A percentile compares a stretch with the other conserved stretches of the same genome.
Evolutionary conservation across 768 basidiomycete species (phyloP).

Genomic region (Rossbeevera mucosa): DNA sequence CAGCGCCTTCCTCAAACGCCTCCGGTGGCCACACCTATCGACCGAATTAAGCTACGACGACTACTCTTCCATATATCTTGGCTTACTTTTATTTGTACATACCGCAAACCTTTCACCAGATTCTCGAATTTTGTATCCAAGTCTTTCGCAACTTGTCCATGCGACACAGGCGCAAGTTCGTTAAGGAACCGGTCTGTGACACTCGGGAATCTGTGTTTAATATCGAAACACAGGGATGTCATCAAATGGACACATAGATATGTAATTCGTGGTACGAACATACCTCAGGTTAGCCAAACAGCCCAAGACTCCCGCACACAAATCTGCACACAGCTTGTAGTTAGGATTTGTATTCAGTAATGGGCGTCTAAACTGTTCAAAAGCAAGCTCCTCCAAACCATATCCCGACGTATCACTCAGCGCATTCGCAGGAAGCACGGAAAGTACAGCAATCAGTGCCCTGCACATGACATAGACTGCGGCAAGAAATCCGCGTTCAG

Average conservation of each 20-base stretch:
- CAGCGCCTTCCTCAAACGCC: conserved; percentile 88
- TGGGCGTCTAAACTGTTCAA: conserved; percentile 75
- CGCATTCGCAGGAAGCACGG: conserved; percentile 67
- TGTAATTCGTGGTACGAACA: conserved; percentile 19
- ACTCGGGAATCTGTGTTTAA: conserved; percentile 64
- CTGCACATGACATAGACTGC: conserved; percentile 90
- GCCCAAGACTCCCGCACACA: conserved; percentile 82
- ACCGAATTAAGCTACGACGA: neutral
- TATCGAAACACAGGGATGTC: neutral
- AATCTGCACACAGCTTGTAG: conserved; percentile 72
- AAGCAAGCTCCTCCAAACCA: conserved; percentile 81
- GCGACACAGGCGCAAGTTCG: conserved; percentile 70
- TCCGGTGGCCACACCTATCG: conserved; percentile 87
- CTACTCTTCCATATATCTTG: neutral
- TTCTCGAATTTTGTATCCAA: conserved; percentile 79
- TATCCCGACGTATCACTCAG: conserved; percentile 75
- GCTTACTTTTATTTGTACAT: conserved; percentile 76
- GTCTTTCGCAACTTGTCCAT: conserved; percentile 77
- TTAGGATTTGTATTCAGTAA: conserved; percentile 65
- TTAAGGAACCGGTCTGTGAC: conserved; percentile 89
- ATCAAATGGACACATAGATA: neutral
- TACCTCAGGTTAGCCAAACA: conserved; percentile 78
- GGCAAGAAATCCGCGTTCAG: conserved; percentile 74
- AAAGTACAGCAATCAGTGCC: conserved; percentile 73
- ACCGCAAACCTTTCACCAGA: conserved; percentile 72